Evolutionary conservation across 2,329 filamentous ascomycete genomes (phyloP), one percentile per base, ranked within the genome.

Genomic region (Coniosporium tulheliwenetii): DNA sequence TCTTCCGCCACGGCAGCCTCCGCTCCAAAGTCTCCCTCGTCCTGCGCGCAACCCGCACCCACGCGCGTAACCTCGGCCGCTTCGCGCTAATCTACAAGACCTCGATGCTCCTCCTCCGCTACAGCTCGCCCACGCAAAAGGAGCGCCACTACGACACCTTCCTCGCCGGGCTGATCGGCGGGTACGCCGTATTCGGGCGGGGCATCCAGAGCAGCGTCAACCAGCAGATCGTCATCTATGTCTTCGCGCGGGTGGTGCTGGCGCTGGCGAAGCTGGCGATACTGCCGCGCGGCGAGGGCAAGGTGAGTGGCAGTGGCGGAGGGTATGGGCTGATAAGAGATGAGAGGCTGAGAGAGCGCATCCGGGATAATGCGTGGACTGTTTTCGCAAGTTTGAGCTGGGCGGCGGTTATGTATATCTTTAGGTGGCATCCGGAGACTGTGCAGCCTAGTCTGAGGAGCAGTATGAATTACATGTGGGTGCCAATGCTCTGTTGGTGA

Each of bases 401-500:
- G 91, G 91, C 81, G 4, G 69, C 77, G 54, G 86, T 98, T 47
- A 98, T 98, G 91, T 85, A 89, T 65, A 63, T 98, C 45, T 98
- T 95, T 68, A 75, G 83, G 52, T 84, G 82, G 74, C 79, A 96
- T 65, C 86, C 91, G 5, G 85, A 93, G 52, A 85, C 83, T 42
- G 73, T 98, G 56, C 91, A 95, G 70, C 77, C 79, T 44, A 95
- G 87, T 60, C 64, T 98, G 69, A 75, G 85, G 59, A 87, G 79
- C 63, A 95, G 86, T 66, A 98, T 98, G 91, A 84, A 77, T 52
- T 98, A 98, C 57, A 94, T 98, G 69, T 98, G 89, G 56, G 75
- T 70, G 32, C 41, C 5, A 33, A 10, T 40, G 42, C 40, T 47
- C 41, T 41, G 12, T 31, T 31, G 4, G 5, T 8, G n/a, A 3